Evolutionary conservation across 2,329 filamentous ascomycete genomes (phyloP), one percentile per base, ranked within the genome.

Genomic region (Cercospora zeae-maydis): DNA sequence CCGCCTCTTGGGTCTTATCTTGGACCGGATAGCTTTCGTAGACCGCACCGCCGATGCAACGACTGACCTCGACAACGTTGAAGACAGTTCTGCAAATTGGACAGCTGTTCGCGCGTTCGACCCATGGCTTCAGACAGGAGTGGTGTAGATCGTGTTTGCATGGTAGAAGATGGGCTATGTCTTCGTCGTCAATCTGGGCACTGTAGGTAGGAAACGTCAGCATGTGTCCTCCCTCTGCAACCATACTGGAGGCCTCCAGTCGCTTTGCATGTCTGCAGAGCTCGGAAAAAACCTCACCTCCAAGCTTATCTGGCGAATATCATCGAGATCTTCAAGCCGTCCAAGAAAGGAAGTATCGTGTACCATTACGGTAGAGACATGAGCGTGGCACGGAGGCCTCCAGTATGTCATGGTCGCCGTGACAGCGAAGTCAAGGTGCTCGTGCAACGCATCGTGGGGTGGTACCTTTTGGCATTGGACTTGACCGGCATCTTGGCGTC

Each of bases 81-180:
- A 99, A 98, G 67, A 85, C 87, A 72, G 91, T 90, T 70, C 95
- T 90, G 79, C 95, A 99, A 77, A 99, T 96, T 51, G 95, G 95
- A 77, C 95, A 99, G 75, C 93, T 97, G 78, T 98, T 99, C 67
- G 95, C 93, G 76, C 96, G 90, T 78, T 96, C 91, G 51, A 93
- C 92, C 95, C 95, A 99, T 70, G 92, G 91, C 71, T 90, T 89
- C 70, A 99, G 84, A 77, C 95, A 99, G 58, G 89, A 87, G 79
- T 99, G 89, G 79, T 99, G 95, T 70, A 99, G 83, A 70, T 93
- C 85, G 81, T 99, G 96, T 63, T 91, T 90, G 78, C 95, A 99
- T 52, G 92, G 88, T 64, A 87, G 75, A 30, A 88, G 73, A 72
- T 87, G 85, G 63, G 86, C 86, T 71, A 88, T 83, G 66, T 80